Evolutionary conservation across 352 stramenopile species (phyloP).

Genomic region (Pythium folliculosum): DNA sequence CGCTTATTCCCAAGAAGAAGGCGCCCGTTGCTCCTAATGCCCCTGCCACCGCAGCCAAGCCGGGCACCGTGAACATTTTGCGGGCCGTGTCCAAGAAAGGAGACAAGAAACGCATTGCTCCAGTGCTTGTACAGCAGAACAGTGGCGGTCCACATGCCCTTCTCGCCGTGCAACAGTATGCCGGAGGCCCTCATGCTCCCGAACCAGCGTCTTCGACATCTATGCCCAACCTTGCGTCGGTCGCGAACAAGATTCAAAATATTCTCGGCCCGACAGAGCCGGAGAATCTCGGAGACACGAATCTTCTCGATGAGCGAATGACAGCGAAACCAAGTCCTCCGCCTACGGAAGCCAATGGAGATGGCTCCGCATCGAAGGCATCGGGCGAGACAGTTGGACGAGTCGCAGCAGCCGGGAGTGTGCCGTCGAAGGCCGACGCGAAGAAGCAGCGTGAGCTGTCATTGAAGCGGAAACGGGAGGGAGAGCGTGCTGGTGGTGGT

Average conservation of each 20-base stretch:
- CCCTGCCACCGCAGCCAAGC: slow-evolving; percentile 22
- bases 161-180: not conserved
- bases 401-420: not conserved
- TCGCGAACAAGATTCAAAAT: slow-evolving; percentile 82
- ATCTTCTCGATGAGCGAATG: slow-evolving; percentile 63
- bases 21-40: not conserved
- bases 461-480: slow-evolving; percentile 74
- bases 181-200: not conserved
- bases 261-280: slow-evolving; percentile 68
- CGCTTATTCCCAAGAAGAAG: slow-evolving; percentile 68
- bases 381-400: not conserved
- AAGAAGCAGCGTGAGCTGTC: slow-evolving; percentile 32
- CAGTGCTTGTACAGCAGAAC: slow-evolving; percentile 45
- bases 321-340: slow-evolving; percentile 30
- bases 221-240: slow-evolving; percentile 49
- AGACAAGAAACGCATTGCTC: slow-evolving; percentile 70
- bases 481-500: slow-evolving; percentile 29
- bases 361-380: not conserved
- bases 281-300: slow-evolving; percentile 49
- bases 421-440: slow-evolving; percentile 8
- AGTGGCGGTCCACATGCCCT: slow-evolving; percentile 9
- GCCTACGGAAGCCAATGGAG: not conserved
- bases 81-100: slow-evolving; percentile 43
- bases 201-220: not conserved
- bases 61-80: slow-evolving; percentile 33